Evolutionary conservation across 1,284 basidiomycete species (phyloP).

Genomic region (Mrakiaceae sp.): DNA sequence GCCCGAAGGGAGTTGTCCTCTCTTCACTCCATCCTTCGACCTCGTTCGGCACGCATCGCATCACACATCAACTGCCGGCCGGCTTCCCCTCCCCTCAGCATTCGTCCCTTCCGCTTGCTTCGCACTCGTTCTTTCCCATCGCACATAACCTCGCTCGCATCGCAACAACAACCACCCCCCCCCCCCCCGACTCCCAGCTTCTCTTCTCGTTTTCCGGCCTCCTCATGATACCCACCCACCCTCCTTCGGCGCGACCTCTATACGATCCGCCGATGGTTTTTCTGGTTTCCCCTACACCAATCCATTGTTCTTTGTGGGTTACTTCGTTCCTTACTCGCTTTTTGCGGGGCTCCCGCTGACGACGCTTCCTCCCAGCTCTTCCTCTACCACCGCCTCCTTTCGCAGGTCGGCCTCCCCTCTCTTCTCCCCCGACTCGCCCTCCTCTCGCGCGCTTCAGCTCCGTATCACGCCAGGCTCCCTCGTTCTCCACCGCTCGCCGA

Average conservation of each 20-base stretch:
- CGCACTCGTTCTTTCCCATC: not conserved
- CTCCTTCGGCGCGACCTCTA: not conserved
- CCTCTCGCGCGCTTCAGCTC: not conserved
- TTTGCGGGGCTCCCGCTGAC: no score
- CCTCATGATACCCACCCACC: not conserved
- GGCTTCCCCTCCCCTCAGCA: not conserved
- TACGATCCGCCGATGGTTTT: not conserved
- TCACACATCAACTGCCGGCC: no score
- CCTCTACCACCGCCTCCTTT: not conserved
- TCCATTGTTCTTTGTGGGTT: no score
- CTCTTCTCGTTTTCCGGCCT: not conserved
- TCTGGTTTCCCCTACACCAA: not conserved
- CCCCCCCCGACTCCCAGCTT: not conserved
- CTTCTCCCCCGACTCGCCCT: not conserved
- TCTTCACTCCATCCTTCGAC: not conserved
- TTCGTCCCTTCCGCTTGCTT: not conserved
- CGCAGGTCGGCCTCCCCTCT: not conserved
- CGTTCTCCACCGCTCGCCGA: constrained; percentile 8
- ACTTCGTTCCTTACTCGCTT: no score
- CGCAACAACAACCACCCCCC: no score
- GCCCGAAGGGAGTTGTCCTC: not conserved
- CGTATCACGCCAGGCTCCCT: constrained; percentile 12
- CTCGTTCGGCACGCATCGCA: not conserved
- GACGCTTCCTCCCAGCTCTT: not conserved
- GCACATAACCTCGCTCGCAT: not conserved